Percentiles rank a stretch among this genome's conserved stretches.
Conservation (phyloP, 352 stramenopile species). For the Blastocystis sp. region DNA sequence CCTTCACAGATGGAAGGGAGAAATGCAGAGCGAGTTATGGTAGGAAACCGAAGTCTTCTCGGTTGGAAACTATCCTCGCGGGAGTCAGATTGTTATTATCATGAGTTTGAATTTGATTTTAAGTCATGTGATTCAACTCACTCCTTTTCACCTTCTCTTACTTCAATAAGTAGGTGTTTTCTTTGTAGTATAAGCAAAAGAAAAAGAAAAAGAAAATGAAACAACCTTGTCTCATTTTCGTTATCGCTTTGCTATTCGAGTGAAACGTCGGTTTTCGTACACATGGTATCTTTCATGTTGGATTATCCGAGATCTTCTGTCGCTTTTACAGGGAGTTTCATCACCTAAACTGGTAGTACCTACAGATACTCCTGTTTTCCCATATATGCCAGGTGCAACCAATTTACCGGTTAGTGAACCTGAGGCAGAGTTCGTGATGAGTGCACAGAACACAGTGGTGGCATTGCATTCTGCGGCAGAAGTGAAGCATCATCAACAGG, state of each 20-base stretch:
- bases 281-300: conserved; percentile 39
- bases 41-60: conserved; percentile 33
- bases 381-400: background rate
- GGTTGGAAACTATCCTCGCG: conserved; percentile 10
- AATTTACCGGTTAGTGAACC: background rate
- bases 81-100: background rate
- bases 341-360: background rate
- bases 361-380: background rate
- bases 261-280: conserved; percentile 38
- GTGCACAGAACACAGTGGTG: background rate
- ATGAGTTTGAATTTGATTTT: background rate
- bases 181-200: background rate
- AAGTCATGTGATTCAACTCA: background rate
- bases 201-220: background rate
- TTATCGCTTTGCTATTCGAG: conserved; percentile 48
- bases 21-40: background rate
- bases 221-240: conserved; percentile 21
- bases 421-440: background rate
- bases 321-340: background rate
- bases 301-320: conserved; percentile 40
- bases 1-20: background rate
- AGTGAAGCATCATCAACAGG: background rate
- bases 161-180: background rate
- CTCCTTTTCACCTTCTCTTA: background rate
- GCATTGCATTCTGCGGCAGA: background rate